These are phyloP conservation scores for Solanum bulbocastanum DNA, from an alignment of 257 asterid species.

Conservation along the genomic window DNA sequence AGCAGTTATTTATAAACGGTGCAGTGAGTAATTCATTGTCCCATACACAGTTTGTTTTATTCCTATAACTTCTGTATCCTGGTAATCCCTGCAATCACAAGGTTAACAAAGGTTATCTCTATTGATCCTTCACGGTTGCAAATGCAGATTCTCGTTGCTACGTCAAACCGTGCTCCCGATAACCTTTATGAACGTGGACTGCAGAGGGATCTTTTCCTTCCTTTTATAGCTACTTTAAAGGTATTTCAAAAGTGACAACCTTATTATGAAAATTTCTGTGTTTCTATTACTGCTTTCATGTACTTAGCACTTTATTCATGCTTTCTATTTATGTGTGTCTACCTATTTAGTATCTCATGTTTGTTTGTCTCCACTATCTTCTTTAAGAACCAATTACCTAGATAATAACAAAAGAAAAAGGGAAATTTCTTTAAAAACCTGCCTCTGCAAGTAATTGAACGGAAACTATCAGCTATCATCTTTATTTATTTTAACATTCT, in stretches of 20 bases:
- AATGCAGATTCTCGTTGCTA: slow-evolving; percentile 72
- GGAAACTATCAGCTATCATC: neutral
- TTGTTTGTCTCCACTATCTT: neutral
- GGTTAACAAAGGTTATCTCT: neutral
- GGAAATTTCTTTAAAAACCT: neutral
- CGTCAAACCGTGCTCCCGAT: slow-evolving; percentile 95
- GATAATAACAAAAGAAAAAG: neutral
- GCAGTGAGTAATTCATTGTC: slow-evolving; percentile 38
- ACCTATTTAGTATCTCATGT: neutral
- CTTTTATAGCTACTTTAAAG: slow-evolving; percentile 79
- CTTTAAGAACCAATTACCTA: neutral
- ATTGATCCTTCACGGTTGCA: neutral
- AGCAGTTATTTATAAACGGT: slow-evolving; percentile 68
- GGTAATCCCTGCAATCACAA: neutral
- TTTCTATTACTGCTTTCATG: neutral
- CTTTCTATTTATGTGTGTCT: neutral
- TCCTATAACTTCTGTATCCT: neutral
- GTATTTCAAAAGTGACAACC: slow-evolving; percentile 15
- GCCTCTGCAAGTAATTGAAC: neutral
- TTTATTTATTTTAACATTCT: neutral
- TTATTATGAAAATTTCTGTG: neutral
- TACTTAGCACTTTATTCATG: neutral
- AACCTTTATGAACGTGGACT: slow-evolving; percentile 86
- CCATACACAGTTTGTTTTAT: neutral
- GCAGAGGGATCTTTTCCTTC: slow-evolving; percentile 88